Evolutionary conservation across 768 basidiomycete genomes (phyloP).

Genomic region (Lactarius tabidus): DNA sequence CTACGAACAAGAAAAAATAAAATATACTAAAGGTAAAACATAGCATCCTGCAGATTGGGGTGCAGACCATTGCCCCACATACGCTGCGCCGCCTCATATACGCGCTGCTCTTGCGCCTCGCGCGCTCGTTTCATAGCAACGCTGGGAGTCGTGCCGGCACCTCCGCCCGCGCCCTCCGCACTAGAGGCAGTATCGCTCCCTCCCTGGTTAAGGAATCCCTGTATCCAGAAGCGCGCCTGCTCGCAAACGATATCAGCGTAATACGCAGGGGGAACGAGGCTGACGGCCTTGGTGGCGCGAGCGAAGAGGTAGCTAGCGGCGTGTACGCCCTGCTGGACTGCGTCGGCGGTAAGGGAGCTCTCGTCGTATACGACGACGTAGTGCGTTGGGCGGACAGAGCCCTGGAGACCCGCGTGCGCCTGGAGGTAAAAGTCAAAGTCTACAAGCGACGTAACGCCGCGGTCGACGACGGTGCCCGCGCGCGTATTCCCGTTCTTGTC

Average conservation of each 20-base stretch:
- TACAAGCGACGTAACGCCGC: conserved; percentile 57
- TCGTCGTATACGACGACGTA: conserved; percentile 82
- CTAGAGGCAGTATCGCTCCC: conserved; percentile 26
- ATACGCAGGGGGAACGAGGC: conserved; percentile 74
- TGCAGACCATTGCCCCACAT: conserved; percentile 43
- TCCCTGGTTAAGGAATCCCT: conserved; percentile 55
- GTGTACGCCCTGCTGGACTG: conserved; percentile 70
- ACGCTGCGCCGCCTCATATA: conserved; percentile 40
- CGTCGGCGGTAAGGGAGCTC: conserved; percentile 60
- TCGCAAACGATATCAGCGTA: conserved; percentile 84
- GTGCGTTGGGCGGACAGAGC: conserved; percentile 67
- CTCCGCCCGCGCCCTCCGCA: conserved; percentile 28
- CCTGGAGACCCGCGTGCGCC: conserved; percentile 72
- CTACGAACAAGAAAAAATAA: not conserved
- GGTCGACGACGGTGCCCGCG: conserved; percentile 78
- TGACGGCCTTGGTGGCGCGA: conserved; percentile 80
- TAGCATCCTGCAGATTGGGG: conserved; percentile 51
- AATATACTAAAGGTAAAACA: conserved; percentile 64
- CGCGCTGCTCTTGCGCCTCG: conserved; percentile 30
- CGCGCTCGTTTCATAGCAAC: conserved; percentile 31
- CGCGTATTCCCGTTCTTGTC: conserved; percentile 71
- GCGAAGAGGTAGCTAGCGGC: conserved; percentile 71
- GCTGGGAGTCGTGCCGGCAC: conserved; percentile 32
- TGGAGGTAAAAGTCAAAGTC: conserved; percentile 39
- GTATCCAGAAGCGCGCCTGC: conserved; percentile 70